A percentile compares a stretch with the other conserved stretches of the same genome.
Evolutionary conservation across 305 asterid species (phyloP).

Genomic region (Nicotiana rustica): DNA sequence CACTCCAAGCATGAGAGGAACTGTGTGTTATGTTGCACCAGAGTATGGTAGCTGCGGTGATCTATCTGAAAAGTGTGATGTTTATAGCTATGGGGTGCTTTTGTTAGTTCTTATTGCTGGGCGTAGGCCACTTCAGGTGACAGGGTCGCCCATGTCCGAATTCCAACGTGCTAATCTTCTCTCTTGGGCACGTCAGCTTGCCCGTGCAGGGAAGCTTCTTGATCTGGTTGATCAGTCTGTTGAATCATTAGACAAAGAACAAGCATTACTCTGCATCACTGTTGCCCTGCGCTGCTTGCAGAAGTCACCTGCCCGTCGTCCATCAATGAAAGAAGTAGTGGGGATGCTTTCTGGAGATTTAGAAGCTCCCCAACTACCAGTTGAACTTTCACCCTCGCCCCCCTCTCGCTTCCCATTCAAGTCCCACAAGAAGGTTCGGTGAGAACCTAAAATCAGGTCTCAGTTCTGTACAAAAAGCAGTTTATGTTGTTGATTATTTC

Average conservation of each 20-base stretch:
- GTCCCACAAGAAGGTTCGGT: slow-evolving; percentile 73
- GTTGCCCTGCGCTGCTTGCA: slow-evolving; percentile 94
- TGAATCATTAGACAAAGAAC: slow-evolving; percentile 61
- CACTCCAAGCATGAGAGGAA: slow-evolving; percentile 98
- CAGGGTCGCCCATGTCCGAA: slow-evolving; percentile 94
- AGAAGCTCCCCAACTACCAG: slow-evolving; percentile 73
- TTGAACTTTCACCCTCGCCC: slow-evolving; percentile 84
- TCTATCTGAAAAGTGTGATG: slow-evolving; percentile 88
- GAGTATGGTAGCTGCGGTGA: slow-evolving; percentile 87
- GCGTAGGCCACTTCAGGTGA: slow-evolving; percentile 95
- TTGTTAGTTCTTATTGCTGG: slow-evolving; percentile 86
- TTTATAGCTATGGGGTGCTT: slow-evolving; percentile 92
- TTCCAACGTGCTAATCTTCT: slow-evolving; percentile 90
- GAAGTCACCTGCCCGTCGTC: slow-evolving; percentile 79
- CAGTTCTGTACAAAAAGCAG: slow-evolving; percentile 33
- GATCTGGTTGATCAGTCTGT: slow-evolving; percentile 78
- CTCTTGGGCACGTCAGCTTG: slow-evolving; percentile 92
- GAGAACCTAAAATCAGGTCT: slow-evolving; percentile 47
- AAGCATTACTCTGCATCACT: slow-evolving; percentile 76
- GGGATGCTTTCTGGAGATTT: slow-evolving; percentile 76
- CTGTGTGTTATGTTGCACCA: slow-evolving; percentile 95
- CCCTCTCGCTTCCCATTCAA: slow-evolving; percentile 67
- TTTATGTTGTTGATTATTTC: slow-evolving; percentile 44
- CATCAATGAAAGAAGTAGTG: slow-evolving; percentile 92
- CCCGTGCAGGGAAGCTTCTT: slow-evolving; percentile 91